Base-by-base conservation (phyloP, 164 flowering plant genomes). In the Magnolia changhungtana region DNA sequence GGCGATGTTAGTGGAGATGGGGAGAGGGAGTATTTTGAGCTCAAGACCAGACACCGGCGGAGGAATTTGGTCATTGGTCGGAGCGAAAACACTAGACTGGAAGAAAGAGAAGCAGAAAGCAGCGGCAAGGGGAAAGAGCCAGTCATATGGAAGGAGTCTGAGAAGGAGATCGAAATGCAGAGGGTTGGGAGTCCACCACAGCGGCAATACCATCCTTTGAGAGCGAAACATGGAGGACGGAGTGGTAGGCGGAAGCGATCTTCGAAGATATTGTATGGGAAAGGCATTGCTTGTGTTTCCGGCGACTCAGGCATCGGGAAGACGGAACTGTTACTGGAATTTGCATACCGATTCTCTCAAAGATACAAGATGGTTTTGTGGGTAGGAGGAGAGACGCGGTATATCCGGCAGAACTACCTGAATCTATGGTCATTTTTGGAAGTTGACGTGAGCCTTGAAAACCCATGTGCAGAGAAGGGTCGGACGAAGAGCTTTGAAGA, bases 291-390 rank as follows among this genome's bases (percentile, higher is more conserved):
- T 72, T 94, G 98, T 74, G 92, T 96, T 0, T 86, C 97, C 18
- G 99, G 99, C 18, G 97, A 92, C 3, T 85, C 94, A 0, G 99
- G 99, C 50, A 90, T 96, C 74, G 99, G 99, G 45, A 96, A 96
- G 78, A 96, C 97, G 0, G 98, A 96, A 83, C 90, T 96, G 29
- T 86, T 96, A 78, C 82, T 96, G 63, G 98, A 96, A 75, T 96
- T 89, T 83, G 97, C 93, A 1, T 91, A 96, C 78, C 85, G 87
- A 79, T 87, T 83, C 78, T 91, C 93, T 55, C 97, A 94, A 75
- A 87, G 95, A 68, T 96, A 96, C 78, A 93, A 90, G 84, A 91
- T 92, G 96, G 96, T 96, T 23, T 80, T 96, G 23, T 96, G 99
- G 99, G 80, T 96, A 31, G 94, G 95, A 69, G 98, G 99, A 18